A percentile compares a stretch with the other conserved stretches of the same genome.
Evolutionary conservation across 2,329 filamentous ascomycete species (phyloP).

Genomic region (Endocalyx cinctus): DNA sequence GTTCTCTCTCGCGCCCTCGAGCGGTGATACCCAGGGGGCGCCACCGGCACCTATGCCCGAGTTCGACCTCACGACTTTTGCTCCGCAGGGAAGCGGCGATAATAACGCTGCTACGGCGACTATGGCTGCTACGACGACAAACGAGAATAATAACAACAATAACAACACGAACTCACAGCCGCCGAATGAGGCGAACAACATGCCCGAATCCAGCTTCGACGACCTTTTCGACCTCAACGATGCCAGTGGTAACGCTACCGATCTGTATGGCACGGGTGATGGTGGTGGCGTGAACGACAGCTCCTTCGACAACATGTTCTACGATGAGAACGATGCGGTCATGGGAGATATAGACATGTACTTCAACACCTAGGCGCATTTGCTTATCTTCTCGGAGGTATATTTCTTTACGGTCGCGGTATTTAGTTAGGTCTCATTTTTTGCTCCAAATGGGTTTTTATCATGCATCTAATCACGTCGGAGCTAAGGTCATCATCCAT

Average conservation of each 20-base stretch:
- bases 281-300: conserved; percentile 31
- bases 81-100: conserved; percentile 18
- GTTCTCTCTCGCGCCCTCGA: conserved; percentile 46
- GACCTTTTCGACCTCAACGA: conserved; percentile 44
- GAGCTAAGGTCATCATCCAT: no score
- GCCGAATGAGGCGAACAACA: conserved; percentile 17
- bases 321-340: conserved; percentile 37
- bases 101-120: background rate
- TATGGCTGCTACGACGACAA: background rate
- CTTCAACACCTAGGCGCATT: no score
- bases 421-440: no score
- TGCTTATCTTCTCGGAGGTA: no score
- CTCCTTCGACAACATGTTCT: conserved; percentile 49
- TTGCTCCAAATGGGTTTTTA: no score
- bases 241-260: conserved; percentile 29
- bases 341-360: no score
- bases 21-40: conserved; percentile 24
- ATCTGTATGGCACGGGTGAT: conserved; percentile 36
- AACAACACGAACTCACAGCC: conserved; percentile 8
- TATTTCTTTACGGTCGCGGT: no score
- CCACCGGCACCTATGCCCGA: conserved; percentile 31
- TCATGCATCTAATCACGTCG: no score
- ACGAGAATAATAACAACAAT: conserved; percentile 6
- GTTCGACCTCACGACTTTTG: conserved; percentile 44
- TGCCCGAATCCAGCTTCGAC: conserved; percentile 35